Base-by-base conservation (phyloP, 1,284 basidiomycete genomes). In the Trichosporon sp. region DNA sequence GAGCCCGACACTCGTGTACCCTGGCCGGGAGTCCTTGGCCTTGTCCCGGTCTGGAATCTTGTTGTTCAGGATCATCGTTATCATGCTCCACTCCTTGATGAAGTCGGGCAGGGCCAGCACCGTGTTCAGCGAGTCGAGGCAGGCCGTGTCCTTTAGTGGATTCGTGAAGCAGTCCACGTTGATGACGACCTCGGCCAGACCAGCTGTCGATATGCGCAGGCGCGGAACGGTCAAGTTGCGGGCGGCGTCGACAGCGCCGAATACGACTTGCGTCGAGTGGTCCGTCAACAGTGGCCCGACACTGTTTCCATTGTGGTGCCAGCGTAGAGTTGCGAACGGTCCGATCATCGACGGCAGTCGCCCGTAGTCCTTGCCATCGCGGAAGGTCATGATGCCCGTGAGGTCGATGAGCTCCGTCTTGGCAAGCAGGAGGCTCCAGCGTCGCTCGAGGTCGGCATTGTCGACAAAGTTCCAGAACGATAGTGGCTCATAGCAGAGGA, bases 61-160 rank as follows among this genome's bases (percentile, higher is more conserved):
- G 48, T 51, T 51, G 48, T 51, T 51, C 16, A 51, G 16, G 48
- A 51, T 51, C 48, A 51, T 21, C 16, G 48, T 51, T 16, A 51
- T 51, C 48, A 51, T 51, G 48, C 48, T 51, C 48, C 48, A 51
- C 48, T 51, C 48, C 48, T 51, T 51, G 48, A 51, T 51, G n/a
- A 51, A 51, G n/a, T n/a, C 48, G 48, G 48, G 48, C n/a, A 51
- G 48, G 4, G 19, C 48, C 4, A 51, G 48, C 6, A 21, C 48
- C 19, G 48, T 7, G 48, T 51, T 51, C n/a, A 51, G 48, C 19
- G 48, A 51, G n/a, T 51, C 48, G 48, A n/a, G 48, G 48, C 48
- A 51, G 12, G 6, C 48, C 19, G 48, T 21, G 48, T 51, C 19
- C 8, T 51, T 51, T 4, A 21, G 16, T 16, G 48, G 48, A 8